phyloP scores from a whole-genome alignment of 140 eudicot species.

The Eryngium alpinum region DNA sequence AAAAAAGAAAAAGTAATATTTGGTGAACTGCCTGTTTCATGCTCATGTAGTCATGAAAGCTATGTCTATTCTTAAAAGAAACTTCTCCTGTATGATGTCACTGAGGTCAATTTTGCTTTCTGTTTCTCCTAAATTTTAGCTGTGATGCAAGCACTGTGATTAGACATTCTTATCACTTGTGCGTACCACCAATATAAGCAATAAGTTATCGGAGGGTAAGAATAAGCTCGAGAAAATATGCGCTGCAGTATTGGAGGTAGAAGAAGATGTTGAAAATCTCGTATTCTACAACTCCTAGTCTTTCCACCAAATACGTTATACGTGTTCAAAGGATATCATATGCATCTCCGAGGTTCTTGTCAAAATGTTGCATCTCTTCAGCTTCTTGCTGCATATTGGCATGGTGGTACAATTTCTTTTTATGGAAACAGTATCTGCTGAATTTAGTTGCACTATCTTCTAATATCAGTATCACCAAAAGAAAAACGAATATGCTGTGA shows the following conservation, averaged over 20 bases:
- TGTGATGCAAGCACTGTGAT: not conserved
- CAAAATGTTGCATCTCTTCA: too few species aligned
- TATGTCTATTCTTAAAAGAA: not conserved
- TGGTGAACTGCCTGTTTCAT: not conserved
- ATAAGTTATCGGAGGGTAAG: not conserved
- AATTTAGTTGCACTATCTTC: too few species aligned
- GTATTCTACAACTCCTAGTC: not conserved
- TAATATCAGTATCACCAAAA: too few species aligned
- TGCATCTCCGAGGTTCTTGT: not conserved
- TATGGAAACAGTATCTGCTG: too few species aligned
- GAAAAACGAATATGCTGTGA: too few species aligned
- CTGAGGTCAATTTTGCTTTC: not conserved
- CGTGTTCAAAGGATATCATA: not conserved
- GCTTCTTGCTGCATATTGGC: too few species aligned
- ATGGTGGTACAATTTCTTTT: too few species aligned
- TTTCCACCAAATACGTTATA: not conserved
- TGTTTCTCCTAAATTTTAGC: not conserved
- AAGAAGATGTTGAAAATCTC: not conserved
- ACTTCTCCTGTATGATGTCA: not conserved
- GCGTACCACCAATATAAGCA: not conserved
- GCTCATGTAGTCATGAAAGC: not conserved
- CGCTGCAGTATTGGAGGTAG: not conserved
- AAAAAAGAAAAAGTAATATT: not conserved
- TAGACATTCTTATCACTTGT: not conserved
- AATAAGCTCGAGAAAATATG: not conserved